Base-by-base conservation (phyloP, 805 yeast genomes). In the Candida tammaniensis region DNA sequence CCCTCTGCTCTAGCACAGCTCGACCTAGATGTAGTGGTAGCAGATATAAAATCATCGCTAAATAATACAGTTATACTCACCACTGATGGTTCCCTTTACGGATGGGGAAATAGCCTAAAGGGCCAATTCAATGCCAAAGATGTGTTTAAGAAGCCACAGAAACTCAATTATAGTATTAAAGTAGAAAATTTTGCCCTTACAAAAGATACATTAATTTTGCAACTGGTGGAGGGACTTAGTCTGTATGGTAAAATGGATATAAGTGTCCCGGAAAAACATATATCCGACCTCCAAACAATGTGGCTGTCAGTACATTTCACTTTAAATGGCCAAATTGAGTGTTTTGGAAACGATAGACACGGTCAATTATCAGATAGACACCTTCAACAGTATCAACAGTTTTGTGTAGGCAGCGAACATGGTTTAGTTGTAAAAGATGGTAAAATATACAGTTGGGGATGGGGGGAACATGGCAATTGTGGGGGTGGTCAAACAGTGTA, bases 391-490 rank as follows among this genome's bases (percentile, higher is more conserved):
- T 31, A 16, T 22, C 39, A 6, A 16, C 5, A 3, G 5, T 39
- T 24, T 18, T 27, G 14, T 63, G 66, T 34, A 64, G 98, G 98
- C 0, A 86, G 95, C 55, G 98, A 91, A 52, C 98, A 91, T 56
- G 94, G 93, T 0, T 48, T 88, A 12, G 47, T 75, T 8, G 51
- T 56, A 5, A 33, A 47, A 1, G n/a, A 52, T 11, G 46, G 56
- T 24, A 31, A 37, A 7, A 80, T 88, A 0, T 62, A 51, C 35
- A 72, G 89, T 2, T 93, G 98, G 98, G 98, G 98, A 0, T 91
- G 98, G 98, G 97, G 96, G 10, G 98, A 93, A 51, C 98, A 91
- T 57, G 98, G 98, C 0, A 91, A 91, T 53, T 91, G 98, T 59
- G 95, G 96, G 0, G 18, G 13, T 2, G 55, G 38, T 23, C 59